Percentiles rank a stretch among this genome's conserved stretches.
Conservation (phyloP, 129 eudicot species). For the Solidago caesia region DNA sequence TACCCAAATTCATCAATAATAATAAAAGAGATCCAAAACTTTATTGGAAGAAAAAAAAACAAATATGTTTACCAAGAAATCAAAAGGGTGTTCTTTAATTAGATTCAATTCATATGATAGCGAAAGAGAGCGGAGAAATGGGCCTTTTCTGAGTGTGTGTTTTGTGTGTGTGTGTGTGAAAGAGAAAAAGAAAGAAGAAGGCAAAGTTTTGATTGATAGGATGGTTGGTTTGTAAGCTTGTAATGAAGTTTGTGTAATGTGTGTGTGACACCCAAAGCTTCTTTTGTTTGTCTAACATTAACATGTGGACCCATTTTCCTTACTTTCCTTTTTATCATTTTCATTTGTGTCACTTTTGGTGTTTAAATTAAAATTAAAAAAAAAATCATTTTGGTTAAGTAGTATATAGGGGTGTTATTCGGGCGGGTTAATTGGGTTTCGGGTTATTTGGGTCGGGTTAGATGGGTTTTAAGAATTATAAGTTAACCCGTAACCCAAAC, state of each 20-base stretch:
- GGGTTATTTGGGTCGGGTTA: too few species aligned
- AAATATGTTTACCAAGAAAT: constrained; percentile 20
- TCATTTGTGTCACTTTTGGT: constrained; percentile 54
- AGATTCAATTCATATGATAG: constrained; percentile 29
- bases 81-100: constrained; percentile 20
- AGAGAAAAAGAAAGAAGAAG: constrained; percentile 12
- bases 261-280: constrained; percentile 22
- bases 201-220: not conserved
- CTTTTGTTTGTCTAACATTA: constrained; percentile 29
- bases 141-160: constrained; percentile 22
- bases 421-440: too few species aligned
- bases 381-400: too few species aligned
- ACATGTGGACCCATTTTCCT: constrained; percentile 24
- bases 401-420: too few species aligned
- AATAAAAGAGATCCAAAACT: not conserved
- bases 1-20: not conserved
- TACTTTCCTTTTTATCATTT: constrained; percentile 14
- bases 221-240: constrained; percentile 19
- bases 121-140: constrained; percentile 8
- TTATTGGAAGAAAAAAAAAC: constrained; percentile 8
- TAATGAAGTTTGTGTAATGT: constrained; percentile 1
- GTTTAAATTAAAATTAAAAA: too few species aligned
- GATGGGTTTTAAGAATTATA: too few species aligned
- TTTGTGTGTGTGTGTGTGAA: constrained; percentile 21
- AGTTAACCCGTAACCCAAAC: too few species aligned